Percentiles rank a stretch among this genome's conserved stretches.
Evolutionary conservation across 257 asterid species (phyloP).

Genomic region (Euphrasia confusa): DNA sequence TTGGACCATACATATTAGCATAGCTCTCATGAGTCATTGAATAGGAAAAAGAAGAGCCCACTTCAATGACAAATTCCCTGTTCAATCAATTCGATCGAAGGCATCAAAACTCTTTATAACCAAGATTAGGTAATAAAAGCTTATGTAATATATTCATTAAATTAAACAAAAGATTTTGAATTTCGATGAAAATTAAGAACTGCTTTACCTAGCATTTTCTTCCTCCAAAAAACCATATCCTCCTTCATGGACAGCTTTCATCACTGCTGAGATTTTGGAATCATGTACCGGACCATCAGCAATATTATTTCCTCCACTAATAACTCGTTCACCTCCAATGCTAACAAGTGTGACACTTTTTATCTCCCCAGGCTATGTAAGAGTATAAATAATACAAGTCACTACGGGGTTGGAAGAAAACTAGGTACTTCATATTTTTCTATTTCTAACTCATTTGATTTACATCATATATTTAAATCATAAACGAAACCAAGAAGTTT

Average conservation of each 20-base stretch:
- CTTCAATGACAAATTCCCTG: slow-evolving; percentile 64
- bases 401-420: slow-evolving; percentile 10
- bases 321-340: slow-evolving; percentile 69
- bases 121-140: slow-evolving; percentile 10
- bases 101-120: slow-evolving; percentile 19
- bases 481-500: slow-evolving; percentile 2
- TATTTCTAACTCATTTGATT: slow-evolving; percentile 6
- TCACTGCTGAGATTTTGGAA: slow-evolving; percentile 40
- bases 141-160: slow-evolving; percentile 16
- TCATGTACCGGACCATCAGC: slow-evolving; percentile 60
- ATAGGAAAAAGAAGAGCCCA: slow-evolving; percentile 52
- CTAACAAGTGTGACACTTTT: slow-evolving; percentile 79
- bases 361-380: slow-evolving; percentile 91
- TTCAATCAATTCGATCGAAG: slow-evolving; percentile 28
- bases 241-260: slow-evolving; percentile 49
- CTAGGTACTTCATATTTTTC: slow-evolving; percentile 1
- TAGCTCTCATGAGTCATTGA: slow-evolving; percentile 64
- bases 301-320: slow-evolving; percentile 80
- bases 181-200: slow-evolving; percentile 18
- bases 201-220: slow-evolving; percentile 49
- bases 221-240: slow-evolving; percentile 50
- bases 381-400: slow-evolving; percentile 18
- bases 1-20: slow-evolving; percentile 90
- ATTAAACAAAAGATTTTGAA: slow-evolving; percentile 3
- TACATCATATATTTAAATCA: slow-evolving; percentile 14